Evolutionary conservation across 306 rosid species (phyloP), one percentile per base, ranked within the genome.

Genomic region (Pyrus bretschneideri): DNA sequence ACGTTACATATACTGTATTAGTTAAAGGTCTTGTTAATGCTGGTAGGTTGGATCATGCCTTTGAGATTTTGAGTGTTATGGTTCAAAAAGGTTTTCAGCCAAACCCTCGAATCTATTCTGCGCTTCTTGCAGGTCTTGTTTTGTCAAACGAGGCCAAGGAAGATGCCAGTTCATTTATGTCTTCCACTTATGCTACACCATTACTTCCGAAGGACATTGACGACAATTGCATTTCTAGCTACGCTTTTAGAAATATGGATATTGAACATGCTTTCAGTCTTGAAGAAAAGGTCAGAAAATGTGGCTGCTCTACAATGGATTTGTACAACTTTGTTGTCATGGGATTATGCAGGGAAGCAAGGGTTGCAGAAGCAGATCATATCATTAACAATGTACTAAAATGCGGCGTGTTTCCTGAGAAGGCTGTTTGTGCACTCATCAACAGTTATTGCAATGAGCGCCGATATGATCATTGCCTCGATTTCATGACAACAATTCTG

Each of bases 221-320:
- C 8, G 68, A 63, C 18, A n/a, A 3, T 63, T 63, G 68, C 68
- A 63, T 30, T 63, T 15, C 42, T 9, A 63, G 44, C 7, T 11
- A 30, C 49, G 60, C 27, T 17, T 46, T 70, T 29, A 46, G 25
- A 49, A 49, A 46, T 3, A 70, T 70, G 73, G 60, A 70, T 10
- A 45, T 12, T 25, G 73, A 70, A 70, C 73, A 44, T 70, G 73
- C 73, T 46, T 17, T 70, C 40, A 49, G 11, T 46, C 54, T 70
- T 46, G 73, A 70, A 70, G 73, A 70, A 25, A 49, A 70, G 73
- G 17, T 70, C 60, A 49, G 17, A 17, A 27, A n/a, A 25, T 70
- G 42, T 46, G 73, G 73, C 25, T 59, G 73, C 11, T 70, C 42
- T 2, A 30, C 73, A 27, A 46, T 30, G 49, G 73, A 70, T 70